These are phyloP conservation scores for Peniophora sp. DNA, from an alignment of 1,284 basidiomycete genomes.

Conservation along the genomic window DNA sequence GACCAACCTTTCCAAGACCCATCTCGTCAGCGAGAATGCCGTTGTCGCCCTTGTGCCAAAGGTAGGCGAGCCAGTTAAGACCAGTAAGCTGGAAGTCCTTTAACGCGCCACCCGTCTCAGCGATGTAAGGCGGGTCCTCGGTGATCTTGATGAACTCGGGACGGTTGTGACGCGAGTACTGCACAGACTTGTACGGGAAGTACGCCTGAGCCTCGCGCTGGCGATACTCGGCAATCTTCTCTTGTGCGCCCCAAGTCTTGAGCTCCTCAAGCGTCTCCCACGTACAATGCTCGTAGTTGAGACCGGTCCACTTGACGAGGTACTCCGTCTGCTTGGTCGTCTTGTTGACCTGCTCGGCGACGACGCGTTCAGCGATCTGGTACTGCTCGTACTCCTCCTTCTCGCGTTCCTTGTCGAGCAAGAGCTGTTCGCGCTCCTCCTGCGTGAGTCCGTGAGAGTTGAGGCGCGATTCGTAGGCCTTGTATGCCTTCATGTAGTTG, in stretches of 20 bases:
- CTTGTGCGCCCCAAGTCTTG: slow-evolving; percentile 55
- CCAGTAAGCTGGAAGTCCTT: slow-evolving; percentile 99
- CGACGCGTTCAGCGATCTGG: slow-evolving; percentile 89
- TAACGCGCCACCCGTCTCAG: slow-evolving; percentile 69
- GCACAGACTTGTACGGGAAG: slow-evolving; percentile 82
- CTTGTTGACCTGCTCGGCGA: slow-evolving; percentile 69
- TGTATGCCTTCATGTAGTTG: slow-evolving; percentile 94
- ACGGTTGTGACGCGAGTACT: slow-evolving; percentile 63
- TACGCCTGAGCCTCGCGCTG: slow-evolving; percentile 71
- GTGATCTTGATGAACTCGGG: slow-evolving; percentile 83
- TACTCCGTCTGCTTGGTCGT: slow-evolving; percentile 74
- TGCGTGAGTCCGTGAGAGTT: slow-evolving; percentile 62
- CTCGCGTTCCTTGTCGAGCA: slow-evolving; percentile 85
- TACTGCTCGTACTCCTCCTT: slow-evolving; percentile 87
- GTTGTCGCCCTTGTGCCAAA: slow-evolving; percentile 93
- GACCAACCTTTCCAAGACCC: slow-evolving; percentile 89
- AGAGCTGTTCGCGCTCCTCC: slow-evolving; percentile 87
- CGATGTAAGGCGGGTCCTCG: slow-evolving; percentile 88
- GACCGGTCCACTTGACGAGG: slow-evolving; percentile 95
- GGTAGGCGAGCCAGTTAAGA: slow-evolving; percentile 95
- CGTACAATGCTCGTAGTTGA: slow-evolving; percentile 93
- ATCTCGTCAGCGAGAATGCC: slow-evolving; percentile 99
- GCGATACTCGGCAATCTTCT: slow-evolving; percentile 79
- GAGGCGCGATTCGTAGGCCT: slow-evolving; percentile 67
- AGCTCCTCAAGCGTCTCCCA: slow-evolving; percentile 90